Conservation (phyloP, 768 basidiomycete species). For the Lactifluus volemus region DNA sequence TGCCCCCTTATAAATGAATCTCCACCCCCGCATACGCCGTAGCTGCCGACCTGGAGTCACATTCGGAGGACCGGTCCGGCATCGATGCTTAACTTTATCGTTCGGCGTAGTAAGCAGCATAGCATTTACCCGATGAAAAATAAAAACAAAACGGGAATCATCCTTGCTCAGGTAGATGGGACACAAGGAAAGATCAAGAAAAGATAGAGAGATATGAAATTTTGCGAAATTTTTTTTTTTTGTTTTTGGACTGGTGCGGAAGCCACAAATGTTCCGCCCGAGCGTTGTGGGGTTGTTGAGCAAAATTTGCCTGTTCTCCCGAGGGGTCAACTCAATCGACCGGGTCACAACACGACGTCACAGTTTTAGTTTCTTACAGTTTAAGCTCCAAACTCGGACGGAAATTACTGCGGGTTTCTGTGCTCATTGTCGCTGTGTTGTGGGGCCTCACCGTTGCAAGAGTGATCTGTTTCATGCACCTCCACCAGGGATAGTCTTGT, state of each 20-base stretch:
- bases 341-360: conserved; percentile 4
- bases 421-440: neutral
- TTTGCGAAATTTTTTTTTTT: no score
- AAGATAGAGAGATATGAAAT: neutral
- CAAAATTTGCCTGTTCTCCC: neutral
- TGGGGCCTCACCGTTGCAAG: neutral
- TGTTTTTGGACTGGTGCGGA: no score
- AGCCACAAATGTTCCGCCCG: no score
- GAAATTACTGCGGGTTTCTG: conserved; percentile 3
- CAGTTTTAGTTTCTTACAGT: neutral
- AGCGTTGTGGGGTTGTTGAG: neutral
- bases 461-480: neutral
- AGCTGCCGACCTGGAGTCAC: neutral
- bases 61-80: conserved; percentile 6
- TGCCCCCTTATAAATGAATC: no score
- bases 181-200: neutral
- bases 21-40: neutral
- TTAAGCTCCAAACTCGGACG: neutral
- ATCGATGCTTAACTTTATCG: neutral
- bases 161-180: neutral
- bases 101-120: no score
- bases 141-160: neutral
- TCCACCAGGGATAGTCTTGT: no score
- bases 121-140: neutral
- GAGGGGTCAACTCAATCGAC: conserved; percentile 2